Percentiles rank a stretch among this genome's conserved stretches.
These are phyloP conservation scores for Colletotrichum zoysiae DNA, from an alignment of 2,329 filamentous ascomycete genomes.

Conservation along the genomic window DNA sequence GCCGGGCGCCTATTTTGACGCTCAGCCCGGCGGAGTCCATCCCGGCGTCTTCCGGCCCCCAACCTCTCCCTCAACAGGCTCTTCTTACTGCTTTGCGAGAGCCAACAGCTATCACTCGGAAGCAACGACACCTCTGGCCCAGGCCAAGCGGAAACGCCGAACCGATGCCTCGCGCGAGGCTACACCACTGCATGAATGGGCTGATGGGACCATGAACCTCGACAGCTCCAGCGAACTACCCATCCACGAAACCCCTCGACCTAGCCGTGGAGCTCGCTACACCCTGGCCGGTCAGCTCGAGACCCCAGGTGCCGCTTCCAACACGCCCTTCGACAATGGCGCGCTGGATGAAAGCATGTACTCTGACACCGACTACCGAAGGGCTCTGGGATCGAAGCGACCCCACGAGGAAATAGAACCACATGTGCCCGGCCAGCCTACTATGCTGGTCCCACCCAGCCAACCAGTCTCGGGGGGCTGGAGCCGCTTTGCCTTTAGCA, in stretches of 20 bases:
- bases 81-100: constrained; percentile 49
- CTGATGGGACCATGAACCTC: constrained; percentile 46
- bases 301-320: constrained; percentile 55
- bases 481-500: constrained; percentile 70
- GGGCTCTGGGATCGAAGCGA: constrained; percentile 63
- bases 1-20: constrained; percentile 52
- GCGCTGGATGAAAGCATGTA: constrained; percentile 66
- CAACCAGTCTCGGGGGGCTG: constrained; percentile 58
- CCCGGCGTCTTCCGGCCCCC: constrained; percentile 63
- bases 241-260: constrained; percentile 21
- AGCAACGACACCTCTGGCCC: constrained; percentile 47
- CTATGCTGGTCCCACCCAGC: constrained; percentile 50
- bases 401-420: constrained; percentile 54
- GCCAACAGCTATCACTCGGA: constrained; percentile 56
- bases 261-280: constrained; percentile 53
- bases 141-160: constrained; percentile 63
- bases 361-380: constrained; percentile 69
- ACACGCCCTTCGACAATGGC: constrained; percentile 48
- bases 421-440: constrained; percentile 48
- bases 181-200: constrained; percentile 52
- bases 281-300: constrained; percentile 67
- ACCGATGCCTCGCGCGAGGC: constrained; percentile 46
- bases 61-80: constrained; percentile 48
- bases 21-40: constrained; percentile 52
- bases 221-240: constrained; percentile 47